A percentile compares a stretch with the other conserved stretches of the same genome.
phyloP scores from a whole-genome alignment of 2,329 filamentous ascomycete species.

The Canariomyces notabilis region DNA sequence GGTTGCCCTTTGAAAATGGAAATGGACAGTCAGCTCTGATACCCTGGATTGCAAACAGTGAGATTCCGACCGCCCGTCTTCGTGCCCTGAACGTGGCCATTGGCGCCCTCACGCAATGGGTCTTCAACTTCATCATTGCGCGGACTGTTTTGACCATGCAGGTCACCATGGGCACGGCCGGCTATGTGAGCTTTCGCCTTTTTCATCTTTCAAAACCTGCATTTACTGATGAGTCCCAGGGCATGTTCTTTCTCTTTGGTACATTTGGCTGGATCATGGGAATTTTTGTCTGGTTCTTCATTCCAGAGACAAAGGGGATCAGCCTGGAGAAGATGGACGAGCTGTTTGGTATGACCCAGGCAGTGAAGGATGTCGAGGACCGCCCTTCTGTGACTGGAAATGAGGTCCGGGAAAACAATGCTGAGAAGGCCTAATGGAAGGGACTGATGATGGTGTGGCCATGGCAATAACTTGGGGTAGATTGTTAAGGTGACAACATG shows the following conservation, averaged over 20 bases:
- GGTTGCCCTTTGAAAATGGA: not conserved
- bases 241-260: constrained; percentile 58
- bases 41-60: constrained; percentile 26
- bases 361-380: not conserved
- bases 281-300: constrained; percentile 56
- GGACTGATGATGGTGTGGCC: not conserved
- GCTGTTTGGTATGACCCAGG: constrained; percentile 20
- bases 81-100: constrained; percentile 59
- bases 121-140: constrained; percentile 65
- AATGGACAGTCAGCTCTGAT: not conserved
- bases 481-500: not conserved
- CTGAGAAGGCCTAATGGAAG: not conserved
- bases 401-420: not conserved
- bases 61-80: constrained; percentile 59
- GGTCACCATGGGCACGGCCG: constrained; percentile 35
- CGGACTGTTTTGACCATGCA: constrained; percentile 59
- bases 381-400: not conserved
- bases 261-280: constrained; percentile 59
- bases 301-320: constrained; percentile 58
- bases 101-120: constrained; percentile 60
- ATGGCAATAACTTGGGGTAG: not conserved
- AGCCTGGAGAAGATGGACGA: constrained; percentile 24
- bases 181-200: constrained; percentile 27
- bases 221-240: not conserved
- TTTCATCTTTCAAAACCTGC: not conserved